These are phyloP conservation scores for Alternaria ethzedia DNA, from an alignment of 2,329 filamentous ascomycete species.

Conservation along the genomic window DNA sequence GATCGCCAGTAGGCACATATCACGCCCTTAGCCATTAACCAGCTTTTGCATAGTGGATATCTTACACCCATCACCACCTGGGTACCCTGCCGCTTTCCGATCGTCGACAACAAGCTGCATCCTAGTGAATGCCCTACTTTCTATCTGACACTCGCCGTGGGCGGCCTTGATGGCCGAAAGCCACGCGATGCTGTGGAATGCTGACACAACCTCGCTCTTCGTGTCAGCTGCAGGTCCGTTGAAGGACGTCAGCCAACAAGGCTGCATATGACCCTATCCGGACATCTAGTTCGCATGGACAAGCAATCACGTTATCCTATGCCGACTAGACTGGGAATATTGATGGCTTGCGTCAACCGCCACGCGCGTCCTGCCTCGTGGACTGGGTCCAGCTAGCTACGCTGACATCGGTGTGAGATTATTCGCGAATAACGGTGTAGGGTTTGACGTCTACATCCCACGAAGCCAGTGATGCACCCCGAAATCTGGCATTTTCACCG, in stretches of 20 bases:
- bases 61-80: not conserved
- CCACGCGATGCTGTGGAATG: constrained; percentile 12
- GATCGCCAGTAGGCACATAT: constrained; percentile 8
- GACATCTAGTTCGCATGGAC: constrained; percentile 25
- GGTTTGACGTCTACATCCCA: not conserved
- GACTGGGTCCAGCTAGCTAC: not conserved
- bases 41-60: constrained; percentile 11
- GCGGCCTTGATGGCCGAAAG: constrained; percentile 9
- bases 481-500: not conserved
- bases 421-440: constrained; percentile 1
- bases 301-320: constrained; percentile 24
- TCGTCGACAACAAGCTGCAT: not conserved
- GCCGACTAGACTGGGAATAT: not conserved
- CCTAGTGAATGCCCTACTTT: not conserved
- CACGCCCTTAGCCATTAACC: constrained; percentile 5
- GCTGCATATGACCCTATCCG: constrained; percentile 1
- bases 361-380: constrained; percentile 6
- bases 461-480: not conserved
- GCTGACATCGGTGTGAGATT: constrained; percentile 11
- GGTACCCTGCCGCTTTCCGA: not conserved
- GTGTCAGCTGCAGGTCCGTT: constrained; percentile 38
- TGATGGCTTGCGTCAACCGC: constrained; percentile 6
- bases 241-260: constrained; percentile 14
- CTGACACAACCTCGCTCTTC: constrained; percentile 15
- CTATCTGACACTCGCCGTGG: not conserved